phyloP scores from a whole-genome alignment of 2,329 filamentous ascomycete species.

The Dichotomopilus funicola region DNA sequence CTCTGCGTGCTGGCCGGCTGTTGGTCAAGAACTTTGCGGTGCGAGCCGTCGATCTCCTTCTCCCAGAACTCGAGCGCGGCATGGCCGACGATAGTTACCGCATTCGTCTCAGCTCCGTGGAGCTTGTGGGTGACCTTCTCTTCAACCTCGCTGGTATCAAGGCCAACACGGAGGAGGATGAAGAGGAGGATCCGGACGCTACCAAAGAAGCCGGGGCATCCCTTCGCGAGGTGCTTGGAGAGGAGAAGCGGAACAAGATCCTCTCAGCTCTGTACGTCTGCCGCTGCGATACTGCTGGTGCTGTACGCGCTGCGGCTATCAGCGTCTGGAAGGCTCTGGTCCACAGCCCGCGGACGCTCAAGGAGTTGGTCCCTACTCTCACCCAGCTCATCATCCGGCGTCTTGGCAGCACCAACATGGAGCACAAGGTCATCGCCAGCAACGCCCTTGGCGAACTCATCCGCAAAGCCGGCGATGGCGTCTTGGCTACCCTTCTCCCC shows the following conservation, averaged over 20 bases:
- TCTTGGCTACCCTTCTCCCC: slow-evolving; percentile 79
- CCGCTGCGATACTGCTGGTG: slow-evolving; percentile 88
- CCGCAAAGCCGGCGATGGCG: slow-evolving; percentile 89
- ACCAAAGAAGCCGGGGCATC: slow-evolving; percentile 85
- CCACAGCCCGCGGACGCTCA: slow-evolving; percentile 82
- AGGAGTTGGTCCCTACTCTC: slow-evolving; percentile 90
- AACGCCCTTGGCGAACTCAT: slow-evolving; percentile 96
- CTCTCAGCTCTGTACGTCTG: slow-evolving; percentile 97
- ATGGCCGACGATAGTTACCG: slow-evolving; percentile 96
- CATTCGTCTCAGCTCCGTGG: slow-evolving; percentile 95
- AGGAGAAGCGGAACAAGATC: slow-evolving; percentile 95
- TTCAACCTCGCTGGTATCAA: slow-evolving; percentile 97
- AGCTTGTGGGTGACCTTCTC: slow-evolving; percentile 89
- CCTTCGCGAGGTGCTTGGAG: slow-evolving; percentile 87
- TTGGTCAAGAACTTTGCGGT: slow-evolving; percentile 98
- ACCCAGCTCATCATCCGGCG: slow-evolving; percentile 92
- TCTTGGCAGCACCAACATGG: slow-evolving; percentile 91
- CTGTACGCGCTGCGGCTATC: slow-evolving; percentile 84
- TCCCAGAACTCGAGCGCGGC: slow-evolving; percentile 92
- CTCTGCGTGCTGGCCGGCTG: slow-evolving; percentile 83
- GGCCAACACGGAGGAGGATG: slow-evolving; percentile 66
- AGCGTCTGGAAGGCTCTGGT: slow-evolving; percentile 96
- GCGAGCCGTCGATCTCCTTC: slow-evolving; percentile 84
- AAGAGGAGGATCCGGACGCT: slow-evolving; percentile 69
- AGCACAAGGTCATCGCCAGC: slow-evolving; percentile 97